phyloP scores from a whole-genome alignment of 1,284 basidiomycete species.

The Ganoderma resinaceum region DNA sequence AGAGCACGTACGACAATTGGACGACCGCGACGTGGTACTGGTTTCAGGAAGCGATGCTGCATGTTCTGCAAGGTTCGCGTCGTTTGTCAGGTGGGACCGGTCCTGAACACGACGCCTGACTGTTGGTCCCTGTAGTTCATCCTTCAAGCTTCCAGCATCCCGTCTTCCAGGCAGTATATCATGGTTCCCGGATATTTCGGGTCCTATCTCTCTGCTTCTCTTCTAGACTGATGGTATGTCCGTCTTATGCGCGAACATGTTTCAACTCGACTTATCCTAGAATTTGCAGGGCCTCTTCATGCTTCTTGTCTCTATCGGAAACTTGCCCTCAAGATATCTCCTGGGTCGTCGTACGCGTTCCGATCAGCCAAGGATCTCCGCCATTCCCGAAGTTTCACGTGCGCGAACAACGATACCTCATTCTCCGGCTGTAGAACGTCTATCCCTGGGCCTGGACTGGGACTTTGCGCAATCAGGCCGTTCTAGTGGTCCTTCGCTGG shows the following conservation, averaged over 20 bases:
- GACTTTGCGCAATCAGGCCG: slow-evolving; percentile 5
- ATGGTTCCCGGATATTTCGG: slow-evolving; percentile 24
- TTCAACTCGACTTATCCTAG: not conserved
- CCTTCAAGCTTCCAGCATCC: slow-evolving; percentile 29
- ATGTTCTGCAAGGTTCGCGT: slow-evolving; percentile 32
- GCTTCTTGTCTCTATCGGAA: slow-evolving; percentile 20
- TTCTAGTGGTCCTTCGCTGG: not conserved
- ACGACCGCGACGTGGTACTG: slow-evolving; percentile 18
- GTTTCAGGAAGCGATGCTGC: slow-evolving; percentile 24
- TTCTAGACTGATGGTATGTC: slow-evolving; percentile 36
- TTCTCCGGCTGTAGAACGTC: slow-evolving; percentile 6
- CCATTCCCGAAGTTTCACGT: slow-evolving; percentile 8
- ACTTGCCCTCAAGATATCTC: slow-evolving; percentile 5
- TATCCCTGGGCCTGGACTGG: not conserved
- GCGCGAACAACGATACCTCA: slow-evolving; percentile 13
- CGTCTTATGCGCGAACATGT: not conserved
- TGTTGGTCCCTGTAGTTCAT: slow-evolving; percentile 27
- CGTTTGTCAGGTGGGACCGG: slow-evolving; percentile 3
- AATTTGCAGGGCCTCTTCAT: slow-evolving; percentile 22
- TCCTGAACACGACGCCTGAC: not conserved
- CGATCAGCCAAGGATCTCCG: not conserved
- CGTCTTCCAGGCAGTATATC: slow-evolving; percentile 20
- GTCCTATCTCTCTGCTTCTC: slow-evolving; percentile 27
- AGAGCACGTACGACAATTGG: slow-evolving; percentile 10
- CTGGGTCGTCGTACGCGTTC: not conserved